Conservation (phyloP, 148 eudicot species). For the Fallopia convolvulus region DNA sequence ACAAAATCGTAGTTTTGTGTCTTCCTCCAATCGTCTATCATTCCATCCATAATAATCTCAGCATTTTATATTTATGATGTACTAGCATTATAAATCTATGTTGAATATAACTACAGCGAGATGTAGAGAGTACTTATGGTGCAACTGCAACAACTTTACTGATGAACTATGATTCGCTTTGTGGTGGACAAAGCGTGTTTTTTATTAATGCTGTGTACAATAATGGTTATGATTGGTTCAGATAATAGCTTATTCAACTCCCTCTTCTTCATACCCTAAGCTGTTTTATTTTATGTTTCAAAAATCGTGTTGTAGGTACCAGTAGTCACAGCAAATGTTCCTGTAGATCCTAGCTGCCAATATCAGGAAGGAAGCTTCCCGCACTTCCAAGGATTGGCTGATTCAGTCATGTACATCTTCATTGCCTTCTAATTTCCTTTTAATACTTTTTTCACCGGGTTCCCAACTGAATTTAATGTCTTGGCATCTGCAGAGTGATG, state of each 20-base stretch:
- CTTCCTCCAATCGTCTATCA: neutral
- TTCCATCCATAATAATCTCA: neutral
- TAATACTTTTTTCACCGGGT: slow-evolving; percentile 5
- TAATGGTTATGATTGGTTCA: neutral
- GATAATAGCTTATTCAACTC: neutral
- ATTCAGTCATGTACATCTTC: slow-evolving; percentile 65
- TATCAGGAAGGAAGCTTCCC: slow-evolving; percentile 86
- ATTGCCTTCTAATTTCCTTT: slow-evolving; percentile 11
- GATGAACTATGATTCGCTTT: neutral
- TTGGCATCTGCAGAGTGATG: slow-evolving; percentile 62
- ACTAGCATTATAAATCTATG: neutral
- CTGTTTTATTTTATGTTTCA: neutral
- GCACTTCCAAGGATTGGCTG: slow-evolving; percentile 85
- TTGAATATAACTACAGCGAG: neutral
- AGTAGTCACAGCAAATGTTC: slow-evolving; percentile 74
- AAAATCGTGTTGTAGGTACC: slow-evolving; percentile 52
- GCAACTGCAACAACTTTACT: neutral
- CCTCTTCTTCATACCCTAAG: neutral
- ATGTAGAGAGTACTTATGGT: neutral
- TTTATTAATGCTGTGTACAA: neutral
- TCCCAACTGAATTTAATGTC: neutral
- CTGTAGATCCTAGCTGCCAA: slow-evolving; percentile 74
- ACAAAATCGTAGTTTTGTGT: neutral
- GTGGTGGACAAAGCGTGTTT: neutral
- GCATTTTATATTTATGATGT: neutral